These are phyloP conservation scores for Phytophthora colocasiae DNA, from an alignment of 352 stramenopile genomes.

Conservation along the genomic window DNA sequence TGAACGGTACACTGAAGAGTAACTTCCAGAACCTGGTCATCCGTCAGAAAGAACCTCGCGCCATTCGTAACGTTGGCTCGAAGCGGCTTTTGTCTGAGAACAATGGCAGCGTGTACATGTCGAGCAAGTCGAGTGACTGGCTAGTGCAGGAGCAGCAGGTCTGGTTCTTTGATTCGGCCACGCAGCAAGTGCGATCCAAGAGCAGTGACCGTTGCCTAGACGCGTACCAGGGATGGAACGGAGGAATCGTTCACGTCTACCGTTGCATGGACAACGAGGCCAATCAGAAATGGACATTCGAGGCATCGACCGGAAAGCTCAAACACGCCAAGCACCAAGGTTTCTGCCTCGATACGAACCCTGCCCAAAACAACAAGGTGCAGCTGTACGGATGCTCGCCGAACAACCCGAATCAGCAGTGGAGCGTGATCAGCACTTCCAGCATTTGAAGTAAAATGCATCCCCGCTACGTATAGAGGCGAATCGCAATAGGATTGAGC, in stretches of 20 bases:
- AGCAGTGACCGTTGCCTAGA: slow-evolving; percentile 74
- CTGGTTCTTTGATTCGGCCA: slow-evolving; percentile 69
- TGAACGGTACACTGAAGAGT: slow-evolving; percentile 59
- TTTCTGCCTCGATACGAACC: slow-evolving; percentile 67
- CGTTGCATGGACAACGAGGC: slow-evolving; percentile 54
- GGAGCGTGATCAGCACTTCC: slow-evolving; percentile 27
- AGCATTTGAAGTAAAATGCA: neutral
- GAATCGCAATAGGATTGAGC: no score
- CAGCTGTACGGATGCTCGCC: slow-evolving; percentile 64
- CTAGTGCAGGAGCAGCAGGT: slow-evolving; percentile 60
- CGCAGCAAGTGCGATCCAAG: slow-evolving; percentile 66
- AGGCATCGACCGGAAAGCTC: slow-evolving; percentile 53
- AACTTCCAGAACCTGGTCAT: slow-evolving; percentile 63
- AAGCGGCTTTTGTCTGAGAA: slow-evolving; percentile 49
- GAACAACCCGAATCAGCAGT: slow-evolving; percentile 70
- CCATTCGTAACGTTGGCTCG: slow-evolving; percentile 41
- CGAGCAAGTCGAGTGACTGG: slow-evolving; percentile 49
- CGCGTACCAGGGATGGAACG: slow-evolving; percentile 57
- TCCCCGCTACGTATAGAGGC: no score
- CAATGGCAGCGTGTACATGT: slow-evolving; percentile 47
- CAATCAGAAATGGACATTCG: slow-evolving; percentile 78
- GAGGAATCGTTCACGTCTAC: slow-evolving; percentile 63
- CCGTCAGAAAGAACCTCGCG: slow-evolving; percentile 31
- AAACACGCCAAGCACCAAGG: slow-evolving; percentile 50
- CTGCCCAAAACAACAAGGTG: slow-evolving; percentile 58